Percentiles rank a stretch among this genome's conserved stretches.
phyloP scores from a whole-genome alignment of 2,329 filamentous ascomycete species.

The Penicillium digitatum region DNA sequence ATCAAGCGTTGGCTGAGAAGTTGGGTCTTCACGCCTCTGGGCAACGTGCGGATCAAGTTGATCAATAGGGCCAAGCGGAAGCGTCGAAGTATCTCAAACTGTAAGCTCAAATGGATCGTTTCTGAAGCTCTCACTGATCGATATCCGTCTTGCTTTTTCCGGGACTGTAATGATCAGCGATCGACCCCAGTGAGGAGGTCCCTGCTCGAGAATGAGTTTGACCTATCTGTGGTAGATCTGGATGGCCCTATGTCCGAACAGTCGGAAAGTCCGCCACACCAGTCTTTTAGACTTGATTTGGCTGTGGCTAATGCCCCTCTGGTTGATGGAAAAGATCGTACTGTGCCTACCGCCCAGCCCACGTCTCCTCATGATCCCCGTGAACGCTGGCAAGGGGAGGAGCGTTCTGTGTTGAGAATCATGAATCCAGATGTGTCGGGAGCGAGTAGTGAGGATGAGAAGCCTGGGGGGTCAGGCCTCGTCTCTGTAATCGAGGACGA shows the following conservation, averaged over 20 bases:
- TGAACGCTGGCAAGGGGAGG: neutral
- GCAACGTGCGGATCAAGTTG: neutral
- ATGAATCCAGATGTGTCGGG: neutral
- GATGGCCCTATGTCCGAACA: neutral
- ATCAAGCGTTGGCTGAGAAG: slow-evolving; percentile 1
- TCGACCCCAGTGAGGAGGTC: neutral
- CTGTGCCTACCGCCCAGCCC: neutral
- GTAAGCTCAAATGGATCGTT: neutral
- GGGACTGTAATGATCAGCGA: neutral
- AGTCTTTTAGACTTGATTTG: neutral
- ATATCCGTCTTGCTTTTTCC: neutral
- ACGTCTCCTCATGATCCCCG: neutral
- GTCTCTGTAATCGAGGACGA: neutral
- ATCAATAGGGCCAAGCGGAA: neutral
- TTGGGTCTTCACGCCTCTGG: neutral
- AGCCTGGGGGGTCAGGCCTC: too few relatives aligned
- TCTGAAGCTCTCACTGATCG: neutral
- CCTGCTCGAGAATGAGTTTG: neutral
- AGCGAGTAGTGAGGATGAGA: neutral
- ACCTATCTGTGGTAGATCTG: neutral
- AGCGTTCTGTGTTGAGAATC: neutral
- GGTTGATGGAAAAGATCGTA: neutral
- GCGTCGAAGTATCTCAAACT: neutral
- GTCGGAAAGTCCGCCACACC: neutral
- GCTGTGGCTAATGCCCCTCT: neutral